A percentile compares a stretch with the other conserved stretches of the same genome.
These are phyloP conservation scores for Phyllosticta ampelicida DNA, from an alignment of 2,329 filamentous ascomycete species.

Conservation along the genomic window DNA sequence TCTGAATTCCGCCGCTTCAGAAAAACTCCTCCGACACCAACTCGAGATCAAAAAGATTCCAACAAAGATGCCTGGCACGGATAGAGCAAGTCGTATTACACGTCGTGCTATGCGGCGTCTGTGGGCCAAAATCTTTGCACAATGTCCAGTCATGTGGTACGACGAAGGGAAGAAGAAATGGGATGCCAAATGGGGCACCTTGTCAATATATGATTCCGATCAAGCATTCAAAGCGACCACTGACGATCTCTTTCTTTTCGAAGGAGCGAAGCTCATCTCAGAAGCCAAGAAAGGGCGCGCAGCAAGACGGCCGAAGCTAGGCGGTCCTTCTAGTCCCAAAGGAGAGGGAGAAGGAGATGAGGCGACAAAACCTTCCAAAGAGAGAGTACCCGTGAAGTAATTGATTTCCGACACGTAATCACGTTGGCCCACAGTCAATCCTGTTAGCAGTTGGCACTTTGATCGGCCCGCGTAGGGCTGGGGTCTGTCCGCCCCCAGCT, in stretches of 20 bases:
- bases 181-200: constrained; percentile 24
- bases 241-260: background rate
- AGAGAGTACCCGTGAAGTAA: background rate
- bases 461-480: background rate
- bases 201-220: background rate
- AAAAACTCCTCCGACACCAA: background rate
- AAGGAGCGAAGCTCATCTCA: background rate
- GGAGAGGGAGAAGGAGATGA: background rate
- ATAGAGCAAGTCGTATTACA: constrained; percentile 27
- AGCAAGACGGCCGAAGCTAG: background rate
- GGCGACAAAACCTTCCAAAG: background rate
- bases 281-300: background rate
- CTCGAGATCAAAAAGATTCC: constrained; percentile 1
- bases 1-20: background rate
- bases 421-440: background rate
- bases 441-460: background rate
- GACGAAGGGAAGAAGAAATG: constrained; percentile 19
- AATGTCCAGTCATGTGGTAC: constrained; percentile 28
- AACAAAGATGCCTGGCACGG: constrained; percentile 1
- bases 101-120: constrained; percentile 36
- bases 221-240: background rate
- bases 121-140: constrained; percentile 31
- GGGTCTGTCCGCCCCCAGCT: background rate
- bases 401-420: background rate
- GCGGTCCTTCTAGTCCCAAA: background rate